A percentile compares a stretch with the other conserved stretches of the same genome.
phyloP scores from a whole-genome alignment of 75 land plant genomes.

The Ceratopteris richardii region DNA sequence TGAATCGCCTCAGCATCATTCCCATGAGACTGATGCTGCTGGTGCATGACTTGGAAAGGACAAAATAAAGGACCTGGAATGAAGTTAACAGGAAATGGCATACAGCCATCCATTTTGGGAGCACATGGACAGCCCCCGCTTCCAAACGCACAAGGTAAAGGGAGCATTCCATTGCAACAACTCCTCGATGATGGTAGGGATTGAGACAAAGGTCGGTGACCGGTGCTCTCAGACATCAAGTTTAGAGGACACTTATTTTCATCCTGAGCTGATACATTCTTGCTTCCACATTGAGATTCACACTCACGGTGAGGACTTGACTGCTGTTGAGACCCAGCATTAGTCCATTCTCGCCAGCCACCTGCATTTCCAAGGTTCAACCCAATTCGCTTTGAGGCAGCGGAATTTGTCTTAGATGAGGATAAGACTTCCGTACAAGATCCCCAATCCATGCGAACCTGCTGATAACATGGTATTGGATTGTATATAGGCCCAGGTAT shows the following conservation, averaged over 20 bases:
- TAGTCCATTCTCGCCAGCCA: constrained; percentile 41
- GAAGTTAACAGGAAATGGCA: not conserved
- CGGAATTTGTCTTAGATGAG: not conserved
- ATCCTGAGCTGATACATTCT: not conserved
- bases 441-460: constrained; percentile 1
- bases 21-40: not conserved
- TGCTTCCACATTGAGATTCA: not conserved
- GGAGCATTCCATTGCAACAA: not conserved
- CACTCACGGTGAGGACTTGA: not conserved
- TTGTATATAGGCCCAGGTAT: constrained; percentile 23
- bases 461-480: constrained; percentile 34
- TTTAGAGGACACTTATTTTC: not conserved
- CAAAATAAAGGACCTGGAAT: not conserved
- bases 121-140: not conserved
- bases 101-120: not conserved
- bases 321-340: constrained; percentile 1
- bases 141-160: too few relatives aligned
- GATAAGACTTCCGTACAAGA: not conserved
- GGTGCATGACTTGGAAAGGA: not conserved
- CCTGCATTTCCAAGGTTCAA: constrained; percentile 14
- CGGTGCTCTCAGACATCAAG: not conserved
- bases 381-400: constrained; percentile 1
- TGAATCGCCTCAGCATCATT: not conserved
- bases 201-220: not conserved
- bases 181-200: not conserved